Evolutionary conservation across 2,329 filamentous ascomycete species (phyloP).

Genomic region (Neonectria magnoliae): DNA sequence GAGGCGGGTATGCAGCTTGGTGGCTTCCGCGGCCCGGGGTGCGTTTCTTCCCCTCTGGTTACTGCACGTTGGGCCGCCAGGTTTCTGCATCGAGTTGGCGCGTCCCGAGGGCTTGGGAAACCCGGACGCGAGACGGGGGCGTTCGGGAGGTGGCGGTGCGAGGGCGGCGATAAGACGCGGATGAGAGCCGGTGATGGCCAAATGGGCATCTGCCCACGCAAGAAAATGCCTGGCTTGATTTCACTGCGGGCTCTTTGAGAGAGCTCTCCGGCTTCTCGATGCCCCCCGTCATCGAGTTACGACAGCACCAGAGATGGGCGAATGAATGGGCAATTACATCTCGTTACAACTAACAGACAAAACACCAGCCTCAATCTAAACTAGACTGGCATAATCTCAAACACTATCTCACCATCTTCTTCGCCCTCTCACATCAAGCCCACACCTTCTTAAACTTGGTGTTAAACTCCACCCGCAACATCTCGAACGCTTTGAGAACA

Average conservation of each 20-base stretch:
- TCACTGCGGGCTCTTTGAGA: not conserved
- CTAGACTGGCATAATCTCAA: not conserved
- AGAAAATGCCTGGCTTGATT: too few species aligned
- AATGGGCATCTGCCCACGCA: too few species aligned
- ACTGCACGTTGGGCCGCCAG: not conserved
- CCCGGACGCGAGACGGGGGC: not conserved
- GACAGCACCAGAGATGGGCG: too few species aligned
- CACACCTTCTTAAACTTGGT: conserved; percentile 71
- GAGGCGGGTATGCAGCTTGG: not conserved
- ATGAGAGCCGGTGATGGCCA: not conserved
- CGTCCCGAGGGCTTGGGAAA: conserved; percentile 3
- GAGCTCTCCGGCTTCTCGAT: not conserved
- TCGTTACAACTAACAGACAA: not conserved
- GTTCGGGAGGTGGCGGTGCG: not conserved
- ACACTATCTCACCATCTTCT: not conserved
- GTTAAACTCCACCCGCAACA: conserved; percentile 68
- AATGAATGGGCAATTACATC: not conserved
- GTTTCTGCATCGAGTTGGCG: not conserved
- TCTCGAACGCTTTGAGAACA: conserved; percentile 68
- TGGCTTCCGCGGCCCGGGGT: conserved; percentile 1
- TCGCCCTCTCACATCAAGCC: conserved; percentile 53
- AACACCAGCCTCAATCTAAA: not conserved
- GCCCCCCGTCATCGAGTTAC: not conserved
- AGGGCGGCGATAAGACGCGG: conserved; percentile 1
- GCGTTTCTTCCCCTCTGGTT: not conserved